Evolutionary conservation across 2,329 filamentous ascomycete species (phyloP).

Genomic region (Cercospora nicotianae): DNA sequence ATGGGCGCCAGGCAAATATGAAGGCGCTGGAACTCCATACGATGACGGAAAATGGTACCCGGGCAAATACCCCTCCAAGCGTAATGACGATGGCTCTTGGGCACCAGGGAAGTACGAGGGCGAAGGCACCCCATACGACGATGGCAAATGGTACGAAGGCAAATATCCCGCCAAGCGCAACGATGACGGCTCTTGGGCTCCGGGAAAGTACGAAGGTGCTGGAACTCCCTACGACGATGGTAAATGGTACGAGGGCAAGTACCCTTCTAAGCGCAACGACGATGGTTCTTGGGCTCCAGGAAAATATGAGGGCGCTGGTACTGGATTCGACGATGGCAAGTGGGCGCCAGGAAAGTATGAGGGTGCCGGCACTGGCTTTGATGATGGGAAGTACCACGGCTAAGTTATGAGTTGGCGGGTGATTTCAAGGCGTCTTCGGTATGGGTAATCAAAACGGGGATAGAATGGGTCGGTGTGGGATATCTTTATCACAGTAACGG

Average conservation of each 20-base stretch:
- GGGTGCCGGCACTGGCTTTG: not conserved
- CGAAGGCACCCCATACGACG: not conserved
- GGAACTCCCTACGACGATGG: not conserved
- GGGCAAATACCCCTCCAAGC: not conserved
- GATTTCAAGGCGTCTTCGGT: not conserved
- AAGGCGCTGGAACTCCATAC: not conserved
- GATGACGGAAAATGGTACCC: conserved; percentile 1
- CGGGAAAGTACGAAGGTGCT: not conserved
- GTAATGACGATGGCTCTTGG: not conserved
- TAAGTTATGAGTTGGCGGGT: not conserved
- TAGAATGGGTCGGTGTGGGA: not conserved
- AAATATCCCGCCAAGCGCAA: not conserved
- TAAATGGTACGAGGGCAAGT: not conserved
- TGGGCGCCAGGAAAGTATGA: conserved; percentile 2
- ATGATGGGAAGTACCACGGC: conserved; percentile 1
- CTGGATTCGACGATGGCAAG: conserved; percentile 1
- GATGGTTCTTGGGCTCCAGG: not conserved
- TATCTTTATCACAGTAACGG: not conserved
- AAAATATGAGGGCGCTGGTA: not conserved
- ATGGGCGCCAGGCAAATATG: not conserved
- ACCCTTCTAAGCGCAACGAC: not conserved
- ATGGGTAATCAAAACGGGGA: not conserved
- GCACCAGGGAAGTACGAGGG: not conserved
- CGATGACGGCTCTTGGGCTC: not conserved
- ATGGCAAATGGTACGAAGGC: not conserved